Base-by-base conservation (phyloP, 306 rosid genomes). In the Benincasa hispida region DNA sequence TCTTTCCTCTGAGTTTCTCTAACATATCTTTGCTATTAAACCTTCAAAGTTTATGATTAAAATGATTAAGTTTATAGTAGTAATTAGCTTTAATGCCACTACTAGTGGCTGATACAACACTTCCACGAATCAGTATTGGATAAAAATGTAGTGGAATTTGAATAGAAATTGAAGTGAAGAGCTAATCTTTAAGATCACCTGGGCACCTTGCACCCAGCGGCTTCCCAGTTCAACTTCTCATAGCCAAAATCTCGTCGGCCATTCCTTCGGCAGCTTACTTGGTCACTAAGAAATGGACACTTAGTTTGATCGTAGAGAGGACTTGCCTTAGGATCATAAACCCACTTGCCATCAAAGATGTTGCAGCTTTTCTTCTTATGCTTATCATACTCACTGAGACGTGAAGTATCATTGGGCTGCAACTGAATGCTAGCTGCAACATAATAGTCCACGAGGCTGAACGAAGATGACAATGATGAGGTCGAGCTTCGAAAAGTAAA, bases 201-300 rank as follows among this genome's bases (percentile, higher is more conserved):
- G 37, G 89, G 85, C 77, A 81, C 79, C 18, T 76, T 14, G 77
- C 87, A 86, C 63, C 77, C 85, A 12, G 74, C 79, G 32, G 83
- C 78, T 55, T 86, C 83, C 89, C 89, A 86, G 8, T 70, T 82
- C 85, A 86, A 86, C 68, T 76, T 86, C 76, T 86, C 85, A 15
- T 83, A 86, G n/a, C 63, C 83, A 24, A 24, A 79, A 60, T 86
- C 89, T 4, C 55, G 78, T 25, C 89, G 82, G n/a, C 87, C 87
- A 39, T 86, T 86, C 34, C 77, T 83, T 34, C 68, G 84, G 82
- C 89, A 83, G 81, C 82, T 81, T 35, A 81, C 87, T 79, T 86
- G 85, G 39, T 83, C 85, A n/a, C 87, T 66, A 69, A 86, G 89
- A 76, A 86, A 86, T 34, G 87, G 82, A 79, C 89, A 83, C 51